Conservation (phyloP, 1,284 basidiomycete genomes). For the Austropuccinia psidii region DNA sequence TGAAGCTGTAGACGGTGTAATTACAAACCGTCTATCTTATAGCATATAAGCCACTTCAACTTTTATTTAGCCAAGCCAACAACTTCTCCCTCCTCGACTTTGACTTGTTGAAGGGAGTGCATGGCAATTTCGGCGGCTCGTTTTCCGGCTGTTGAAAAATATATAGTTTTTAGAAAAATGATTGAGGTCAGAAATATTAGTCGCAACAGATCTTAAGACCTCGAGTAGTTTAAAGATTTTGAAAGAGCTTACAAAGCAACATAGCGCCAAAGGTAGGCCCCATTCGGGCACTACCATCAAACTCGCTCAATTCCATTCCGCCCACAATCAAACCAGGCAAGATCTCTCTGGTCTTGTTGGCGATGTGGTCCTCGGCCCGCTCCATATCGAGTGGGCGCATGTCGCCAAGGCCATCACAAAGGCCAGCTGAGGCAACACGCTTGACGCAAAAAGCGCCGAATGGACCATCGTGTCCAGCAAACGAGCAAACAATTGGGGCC, state of each 20-base stretch:
- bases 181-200: not conserved
- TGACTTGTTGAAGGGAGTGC: slow-evolving; percentile 19
- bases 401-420: slow-evolving; percentile 69
- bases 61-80: slow-evolving; percentile 26
- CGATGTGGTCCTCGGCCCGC: slow-evolving; percentile 58
- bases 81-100: slow-evolving; percentile 34
- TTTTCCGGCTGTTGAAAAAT: slow-evolving; percentile 9
- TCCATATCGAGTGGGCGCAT: slow-evolving; percentile 66
- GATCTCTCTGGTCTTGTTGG: slow-evolving; percentile 64
- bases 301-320: slow-evolving; percentile 78
- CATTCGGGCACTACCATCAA: slow-evolving; percentile 73
- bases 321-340: slow-evolving; percentile 57
- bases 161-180: not conserved
- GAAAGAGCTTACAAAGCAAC: slow-evolving; percentile 35
- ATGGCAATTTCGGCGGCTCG: slow-evolving; percentile 29
- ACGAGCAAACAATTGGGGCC: slow-evolving; percentile 58
- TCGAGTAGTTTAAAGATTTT: not conserved
- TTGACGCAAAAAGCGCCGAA: slow-evolving; percentile 81
- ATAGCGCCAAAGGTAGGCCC: slow-evolving; percentile 55
- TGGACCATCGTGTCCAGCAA: slow-evolving; percentile 57
- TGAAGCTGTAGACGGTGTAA: too few species aligned
- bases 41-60: too few species aligned
- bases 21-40: too few species aligned
- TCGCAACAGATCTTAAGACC: not conserved
- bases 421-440: slow-evolving; percentile 65